Conservation (phyloP, 441 rosid genomes). For the Syzygium syzygioides region DNA sequence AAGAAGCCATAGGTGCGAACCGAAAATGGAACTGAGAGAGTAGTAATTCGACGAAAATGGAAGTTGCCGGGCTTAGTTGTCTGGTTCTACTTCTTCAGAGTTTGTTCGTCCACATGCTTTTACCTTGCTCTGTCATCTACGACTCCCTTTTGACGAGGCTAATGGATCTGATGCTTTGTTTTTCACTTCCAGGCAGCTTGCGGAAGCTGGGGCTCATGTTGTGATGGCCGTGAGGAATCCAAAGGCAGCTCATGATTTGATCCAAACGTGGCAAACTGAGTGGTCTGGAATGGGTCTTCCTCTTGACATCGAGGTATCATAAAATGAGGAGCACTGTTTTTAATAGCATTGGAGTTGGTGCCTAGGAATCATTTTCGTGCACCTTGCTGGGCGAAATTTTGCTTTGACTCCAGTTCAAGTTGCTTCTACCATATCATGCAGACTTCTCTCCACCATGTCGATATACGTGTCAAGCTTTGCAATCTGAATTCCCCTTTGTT, state of each 20-base stretch:
- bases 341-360: not conserved
- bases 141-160: not conserved
- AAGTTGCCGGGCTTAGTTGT: not conserved
- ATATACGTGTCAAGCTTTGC: not conserved
- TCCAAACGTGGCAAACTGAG: constrained; percentile 75
- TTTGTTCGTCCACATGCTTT: not conserved
- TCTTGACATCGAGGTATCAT: constrained; percentile 65
- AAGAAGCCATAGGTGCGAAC: not conserved
- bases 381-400: not conserved
- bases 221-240: constrained; percentile 95
- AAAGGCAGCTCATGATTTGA: constrained; percentile 65
- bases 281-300: constrained; percentile 71
- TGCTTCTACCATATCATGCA: not conserved
- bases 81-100: not conserved
- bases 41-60: not conserved
- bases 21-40: not conserved
- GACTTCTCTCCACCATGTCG: not conserved
- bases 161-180: not conserved
- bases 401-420: not conserved
- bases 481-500: not conserved
- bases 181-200: constrained; percentile 58
- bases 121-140: not conserved
- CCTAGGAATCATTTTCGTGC: not conserved
- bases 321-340: not conserved
- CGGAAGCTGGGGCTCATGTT: constrained; percentile 97